Evolutionary conservation across 805 yeast species (phyloP).

Genomic region (Yamadazyma philogaea): DNA sequence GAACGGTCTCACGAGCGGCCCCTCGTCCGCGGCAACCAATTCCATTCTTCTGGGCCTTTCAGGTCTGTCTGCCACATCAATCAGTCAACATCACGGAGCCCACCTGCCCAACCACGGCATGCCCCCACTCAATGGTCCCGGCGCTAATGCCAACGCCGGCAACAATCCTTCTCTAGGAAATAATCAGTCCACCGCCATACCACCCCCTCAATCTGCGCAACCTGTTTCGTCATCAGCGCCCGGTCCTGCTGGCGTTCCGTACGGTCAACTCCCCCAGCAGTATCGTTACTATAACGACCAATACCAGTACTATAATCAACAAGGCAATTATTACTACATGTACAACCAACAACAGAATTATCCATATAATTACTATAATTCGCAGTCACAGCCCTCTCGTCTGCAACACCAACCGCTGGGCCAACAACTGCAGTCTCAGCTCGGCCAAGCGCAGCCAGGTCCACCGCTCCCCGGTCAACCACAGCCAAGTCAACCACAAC

Average conservation of each 20-base stretch:
- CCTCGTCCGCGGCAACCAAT: constrained; percentile 1
- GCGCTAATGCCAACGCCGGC: neutral
- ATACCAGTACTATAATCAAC: constrained; percentile 15
- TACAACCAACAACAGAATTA: constrained; percentile 15
- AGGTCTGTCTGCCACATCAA: neutral
- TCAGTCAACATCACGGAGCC: neutral
- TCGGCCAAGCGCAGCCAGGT: constrained; percentile 4
- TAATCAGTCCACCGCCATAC: neutral
- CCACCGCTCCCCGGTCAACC: neutral
- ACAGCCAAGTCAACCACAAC: constrained; percentile 2
- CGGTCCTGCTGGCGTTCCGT: neutral
- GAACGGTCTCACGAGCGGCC: neutral
- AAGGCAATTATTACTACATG: constrained; percentile 13
- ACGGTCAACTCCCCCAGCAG: constrained; percentile 5
- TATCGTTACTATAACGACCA: constrained; percentile 19
- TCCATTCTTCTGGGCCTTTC: constrained; percentile 1
- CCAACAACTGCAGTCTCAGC: constrained; percentile 17
- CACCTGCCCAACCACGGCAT: constrained; percentile 2
- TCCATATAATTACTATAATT: constrained; percentile 13
- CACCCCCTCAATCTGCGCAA: neutral
- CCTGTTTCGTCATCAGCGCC: neutral
- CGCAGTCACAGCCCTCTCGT: constrained; percentile 1
- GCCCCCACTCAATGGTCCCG: neutral
- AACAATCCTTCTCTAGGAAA: neutral
- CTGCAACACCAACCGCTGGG: constrained; percentile 9